Percentiles rank a stretch among this genome's conserved stretches.
phyloP scores from a whole-genome alignment of 2,329 filamentous ascomycete species.

The Akanthomyces dipterigenus region DNA sequence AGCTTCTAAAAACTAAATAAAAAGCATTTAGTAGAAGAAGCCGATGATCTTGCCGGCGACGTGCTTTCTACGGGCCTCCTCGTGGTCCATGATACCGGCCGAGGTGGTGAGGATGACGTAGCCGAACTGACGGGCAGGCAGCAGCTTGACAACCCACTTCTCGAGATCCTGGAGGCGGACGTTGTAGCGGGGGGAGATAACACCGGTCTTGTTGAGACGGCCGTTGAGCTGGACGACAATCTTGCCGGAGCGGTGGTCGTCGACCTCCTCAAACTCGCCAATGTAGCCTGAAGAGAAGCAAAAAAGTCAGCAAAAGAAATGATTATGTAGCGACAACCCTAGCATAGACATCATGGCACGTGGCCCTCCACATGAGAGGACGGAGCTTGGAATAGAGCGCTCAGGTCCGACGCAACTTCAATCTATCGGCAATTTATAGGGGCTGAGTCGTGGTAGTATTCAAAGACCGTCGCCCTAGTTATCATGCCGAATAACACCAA shows the following conservation, averaged over 20 bases:
- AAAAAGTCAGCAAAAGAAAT: constrained; percentile 12
- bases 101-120: constrained; percentile 99
- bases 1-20: constrained; percentile 2
- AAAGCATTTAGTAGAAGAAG: constrained; percentile 82
- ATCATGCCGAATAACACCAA: constrained; percentile 82
- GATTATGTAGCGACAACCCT: constrained; percentile 6
- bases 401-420: constrained; percentile 31
- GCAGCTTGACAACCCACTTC: constrained; percentile 99
- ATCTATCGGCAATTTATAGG: constrained; percentile 99
- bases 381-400: constrained; percentile 32
- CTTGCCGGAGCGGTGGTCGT: constrained; percentile 99
- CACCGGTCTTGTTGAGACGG: constrained; percentile 98
- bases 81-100: constrained; percentile 99
- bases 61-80: constrained; percentile 98
- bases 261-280: constrained; percentile 98
- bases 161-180: constrained; percentile 94
- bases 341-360: constrained; percentile 11
- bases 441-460: constrained; percentile 74
- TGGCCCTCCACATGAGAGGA: constrained; percentile 40
- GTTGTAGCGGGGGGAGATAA: constrained; percentile 99
- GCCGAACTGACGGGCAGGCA: constrained; percentile 99
- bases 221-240: constrained; percentile 99
- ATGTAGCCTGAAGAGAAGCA: constrained; percentile 73
- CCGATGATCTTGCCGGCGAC: constrained; percentile 98
- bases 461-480: constrained; percentile 94